Base-by-base conservation (phyloP, 495 filamentous ascomycete species). In the Neurospora sublineolata region DNA sequence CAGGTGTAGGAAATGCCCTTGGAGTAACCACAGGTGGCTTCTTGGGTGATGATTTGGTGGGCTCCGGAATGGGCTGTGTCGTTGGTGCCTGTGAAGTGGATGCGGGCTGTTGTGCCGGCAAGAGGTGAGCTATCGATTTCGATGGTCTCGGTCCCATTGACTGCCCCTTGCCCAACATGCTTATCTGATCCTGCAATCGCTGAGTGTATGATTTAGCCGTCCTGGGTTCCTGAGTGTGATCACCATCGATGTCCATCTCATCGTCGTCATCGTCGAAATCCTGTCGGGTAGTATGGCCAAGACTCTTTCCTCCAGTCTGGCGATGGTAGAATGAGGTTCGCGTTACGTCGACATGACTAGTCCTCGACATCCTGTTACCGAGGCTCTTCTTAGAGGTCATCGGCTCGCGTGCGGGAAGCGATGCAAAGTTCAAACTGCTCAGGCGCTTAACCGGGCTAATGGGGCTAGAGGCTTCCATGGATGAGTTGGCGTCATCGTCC, bases 391-490 rank as follows among this genome's bases (percentile, higher is more conserved):
- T 92, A 72, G 90, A 88, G 23, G 88, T 88, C 46, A 97, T 83
- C 37, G 94, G 95, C 77, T 97, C 94, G 44, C 95, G 89, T 9
- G 94, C 92, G 68, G 95, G 95, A 4, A 99, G 84, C 3, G 95
- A 92, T 14, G 96, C 91, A 80, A 99, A 97, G 68, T 89, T 94
- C 68, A 98, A 85, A 75, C 94, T 97, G 80, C 93, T 97, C 83
- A 97, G 97, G 40, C 94, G 90, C 68, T 96, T 79, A 67, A 83
- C 68, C n/a, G 82, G 83, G 71, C 83, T 72, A 58, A 86, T 82
- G 1, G 85, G 85, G 73, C 84, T 86, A 58, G 81, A 86, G 39
- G 75, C 79, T 37, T 83, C 85, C 12, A 85, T 87, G 39, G 82
- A 82, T 1, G 86, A 86, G 44, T 79, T 77, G 11, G 84, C 84